Conservation (phyloP, 2,329 filamentous ascomycete genomes). For the Passalora sequoiae region DNA sequence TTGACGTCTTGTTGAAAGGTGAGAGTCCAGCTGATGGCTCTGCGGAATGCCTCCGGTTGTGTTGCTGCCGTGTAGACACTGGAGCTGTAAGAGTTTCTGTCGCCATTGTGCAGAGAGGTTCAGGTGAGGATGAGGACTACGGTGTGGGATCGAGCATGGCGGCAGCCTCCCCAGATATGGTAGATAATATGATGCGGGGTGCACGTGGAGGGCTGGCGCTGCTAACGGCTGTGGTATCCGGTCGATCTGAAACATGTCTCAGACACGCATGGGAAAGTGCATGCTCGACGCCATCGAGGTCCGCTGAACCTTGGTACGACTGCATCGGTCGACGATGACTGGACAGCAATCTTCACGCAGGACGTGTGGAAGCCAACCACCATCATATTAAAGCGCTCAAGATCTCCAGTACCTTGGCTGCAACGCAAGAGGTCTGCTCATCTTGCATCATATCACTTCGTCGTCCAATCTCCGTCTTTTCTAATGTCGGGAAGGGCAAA, state of each 20-base stretch:
- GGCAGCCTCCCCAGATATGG: background rate
- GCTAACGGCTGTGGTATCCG: background rate
- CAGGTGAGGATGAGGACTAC: slow-evolving; percentile 1
- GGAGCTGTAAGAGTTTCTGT: slow-evolving; percentile 2
- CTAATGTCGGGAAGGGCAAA: too few relatives aligned
- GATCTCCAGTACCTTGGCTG: background rate
- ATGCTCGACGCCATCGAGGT: background rate
- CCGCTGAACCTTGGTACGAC: slow-evolving; percentile 2
- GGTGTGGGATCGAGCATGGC: background rate
- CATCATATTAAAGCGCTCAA: background rate
- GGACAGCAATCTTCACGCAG: background rate
- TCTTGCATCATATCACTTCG: too few relatives aligned
- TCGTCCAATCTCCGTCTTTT: too few relatives aligned
- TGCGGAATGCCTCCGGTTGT: background rate
- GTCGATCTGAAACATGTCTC: background rate
- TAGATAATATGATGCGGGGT: background rate
- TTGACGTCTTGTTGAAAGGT: background rate
- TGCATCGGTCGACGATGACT: background rate
- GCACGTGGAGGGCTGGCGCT: background rate
- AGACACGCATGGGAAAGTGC: slow-evolving; percentile 1
- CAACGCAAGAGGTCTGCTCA: too few relatives aligned
- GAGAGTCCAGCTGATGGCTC: background rate
- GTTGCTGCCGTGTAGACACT: background rate
- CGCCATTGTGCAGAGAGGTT: background rate
- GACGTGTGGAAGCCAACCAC: too few relatives aligned